These are phyloP conservation scores for Podila minutissima DNA, from an alignment of 192 early-diverging fungal genomes.

Conservation along the genomic window DNA sequence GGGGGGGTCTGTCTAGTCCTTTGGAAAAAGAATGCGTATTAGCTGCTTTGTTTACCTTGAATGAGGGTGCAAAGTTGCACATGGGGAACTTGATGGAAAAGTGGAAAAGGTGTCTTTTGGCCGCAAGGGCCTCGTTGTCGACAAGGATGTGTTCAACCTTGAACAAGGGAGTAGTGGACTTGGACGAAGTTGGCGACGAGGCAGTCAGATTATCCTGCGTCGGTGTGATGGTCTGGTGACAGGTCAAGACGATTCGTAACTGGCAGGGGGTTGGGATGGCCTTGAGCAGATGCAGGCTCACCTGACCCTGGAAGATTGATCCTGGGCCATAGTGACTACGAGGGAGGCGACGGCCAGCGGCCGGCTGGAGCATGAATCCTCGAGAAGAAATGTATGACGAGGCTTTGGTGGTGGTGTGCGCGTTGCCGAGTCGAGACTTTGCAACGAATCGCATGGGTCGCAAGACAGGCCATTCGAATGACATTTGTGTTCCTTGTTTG, in stretches of 20 bases:
- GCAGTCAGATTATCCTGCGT: neutral
- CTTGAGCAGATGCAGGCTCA: neutral
- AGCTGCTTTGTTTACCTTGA: neutral
- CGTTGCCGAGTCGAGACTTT: neutral
- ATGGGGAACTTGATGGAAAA: neutral
- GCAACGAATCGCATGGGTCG: neutral
- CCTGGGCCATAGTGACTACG: neutral
- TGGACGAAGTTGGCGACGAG: neutral
- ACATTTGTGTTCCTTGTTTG: neutral
- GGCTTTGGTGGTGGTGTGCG: neutral
- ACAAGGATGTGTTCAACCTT: neutral
- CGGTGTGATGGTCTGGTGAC: constrained; percentile 1
- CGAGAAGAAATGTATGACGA: neutral
- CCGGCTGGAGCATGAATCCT: neutral
- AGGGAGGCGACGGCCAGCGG: neutral
- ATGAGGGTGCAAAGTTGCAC: neutral
- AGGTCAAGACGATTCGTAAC: neutral
- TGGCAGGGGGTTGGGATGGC: neutral
- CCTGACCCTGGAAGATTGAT: neutral
- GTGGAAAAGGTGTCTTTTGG: constrained; percentile 2
- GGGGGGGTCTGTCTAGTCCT: too few relatives aligned
- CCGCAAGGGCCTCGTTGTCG: constrained; percentile 1
- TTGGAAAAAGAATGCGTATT: too few relatives aligned
- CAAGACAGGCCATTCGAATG: neutral
- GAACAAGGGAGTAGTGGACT: neutral